Base-by-base conservation (phyloP, 2,329 filamentous ascomycete genomes). In the Aspergillus phoenicis region DNA sequence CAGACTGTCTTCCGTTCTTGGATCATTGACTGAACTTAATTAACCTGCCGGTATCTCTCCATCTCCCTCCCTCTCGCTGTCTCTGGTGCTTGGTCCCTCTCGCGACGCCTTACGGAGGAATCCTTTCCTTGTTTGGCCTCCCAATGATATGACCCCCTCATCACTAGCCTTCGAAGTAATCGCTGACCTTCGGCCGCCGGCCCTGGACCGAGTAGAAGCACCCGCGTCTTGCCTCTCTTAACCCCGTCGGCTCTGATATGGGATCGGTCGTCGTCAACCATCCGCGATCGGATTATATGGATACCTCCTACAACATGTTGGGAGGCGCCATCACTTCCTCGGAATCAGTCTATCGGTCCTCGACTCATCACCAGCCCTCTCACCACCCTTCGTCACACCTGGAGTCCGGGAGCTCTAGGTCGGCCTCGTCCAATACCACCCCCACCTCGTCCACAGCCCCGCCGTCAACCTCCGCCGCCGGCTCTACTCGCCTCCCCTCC, bases 301-400 rank as follows among this genome's bases (percentile, higher is more conserved):
- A 87, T 79, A 89, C 89, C 78, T 86, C 87, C 81, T 87, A 83
- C 80, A 90, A 88, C 83, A 89, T 91, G 81, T 80, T 84, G 71
- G 81, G 81, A 76, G 77, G 77, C 67, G 73, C 78, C 69, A 70
- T 77, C 68, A 73, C 72, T 64, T 57, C 71, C n/a, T 68, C 70
- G 54, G 80, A 81, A 70, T 76, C 77, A 41, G 65, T 70, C 52
- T 74, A 73, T 70, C 71, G 70, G 52, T 66, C 72, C 52, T 69
- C 68, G 41, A 66, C 68, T 62, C 68, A 62, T 52, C 67, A 70
- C 59, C 68, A 61, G 49, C 67, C 70, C 60, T 66, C 68, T 39
- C 68, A 70, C 33, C 70, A 67, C 28, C 62, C 65, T 47, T 64
- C 66, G 52, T 66, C 64, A 57, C 66, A 64, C 59, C 67, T 64